Percentiles rank a stretch among this genome's conserved stretches.
These are phyloP conservation scores for Ophiocordyceps camponoti-floridani DNA, from an alignment of 2,329 filamentous ascomycete genomes.

Conservation along the genomic window DNA sequence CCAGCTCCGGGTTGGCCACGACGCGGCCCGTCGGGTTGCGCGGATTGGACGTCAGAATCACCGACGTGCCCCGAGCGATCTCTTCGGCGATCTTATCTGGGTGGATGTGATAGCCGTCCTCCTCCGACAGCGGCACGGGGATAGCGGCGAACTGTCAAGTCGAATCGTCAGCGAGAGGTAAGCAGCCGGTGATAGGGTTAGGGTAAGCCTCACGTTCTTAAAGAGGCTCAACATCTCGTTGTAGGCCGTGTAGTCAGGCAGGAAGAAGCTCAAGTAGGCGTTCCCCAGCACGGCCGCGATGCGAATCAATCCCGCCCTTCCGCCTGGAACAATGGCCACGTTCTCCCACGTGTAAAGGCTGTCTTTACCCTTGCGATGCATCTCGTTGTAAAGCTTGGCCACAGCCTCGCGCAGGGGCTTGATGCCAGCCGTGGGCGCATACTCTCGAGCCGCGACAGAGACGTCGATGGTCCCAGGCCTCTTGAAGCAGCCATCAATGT, in stretches of 20 bases:
- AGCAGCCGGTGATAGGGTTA: background rate
- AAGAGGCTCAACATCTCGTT: conserved; percentile 94
- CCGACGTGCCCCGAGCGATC: conserved; percentile 68
- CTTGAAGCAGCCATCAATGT: conserved; percentile 76
- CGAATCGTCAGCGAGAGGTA: background rate
- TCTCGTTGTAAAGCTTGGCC: conserved; percentile 80
- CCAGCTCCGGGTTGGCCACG: conserved; percentile 66
- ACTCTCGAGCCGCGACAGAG: conserved; percentile 64
- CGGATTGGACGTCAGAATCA: conserved; percentile 89
- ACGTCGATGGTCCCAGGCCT: conserved; percentile 66
- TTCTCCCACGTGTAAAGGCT: conserved; percentile 96
- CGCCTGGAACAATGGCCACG: conserved; percentile 88
- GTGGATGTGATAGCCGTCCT: conserved; percentile 85
- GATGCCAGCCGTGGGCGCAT: conserved; percentile 87
- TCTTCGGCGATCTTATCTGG: conserved; percentile 85
- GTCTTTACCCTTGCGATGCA: conserved; percentile 72
- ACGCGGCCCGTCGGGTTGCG: conserved; percentile 87
- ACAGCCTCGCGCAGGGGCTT: conserved; percentile 78
- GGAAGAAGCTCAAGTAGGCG: conserved; percentile 83
- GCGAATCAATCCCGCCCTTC: conserved; percentile 78
- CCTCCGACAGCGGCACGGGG: conserved; percentile 65
- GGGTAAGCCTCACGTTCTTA: conserved; percentile 46
- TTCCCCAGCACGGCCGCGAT: conserved; percentile 91
- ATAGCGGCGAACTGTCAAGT: conserved; percentile 56
- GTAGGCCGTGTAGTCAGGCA: conserved; percentile 91